Conservation (phyloP, 2,329 filamentous ascomycete species). For the Arachnomyces sp. region DNA sequence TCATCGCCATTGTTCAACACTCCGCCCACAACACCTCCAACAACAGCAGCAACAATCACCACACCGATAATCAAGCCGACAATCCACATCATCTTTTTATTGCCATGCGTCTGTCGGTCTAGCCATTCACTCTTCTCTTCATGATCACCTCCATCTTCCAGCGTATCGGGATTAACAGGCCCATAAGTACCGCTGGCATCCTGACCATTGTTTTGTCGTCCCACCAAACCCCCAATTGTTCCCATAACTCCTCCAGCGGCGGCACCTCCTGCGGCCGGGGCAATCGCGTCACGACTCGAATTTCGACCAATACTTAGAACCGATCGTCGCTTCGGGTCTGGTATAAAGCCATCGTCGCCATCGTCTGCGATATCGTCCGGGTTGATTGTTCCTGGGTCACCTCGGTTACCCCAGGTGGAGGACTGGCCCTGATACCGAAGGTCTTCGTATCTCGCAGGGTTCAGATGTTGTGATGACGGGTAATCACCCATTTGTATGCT, state of each 20-base stretch:
- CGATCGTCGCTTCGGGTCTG: conserved; percentile 46
- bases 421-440: conserved; percentile 59
- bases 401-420: conserved; percentile 39
- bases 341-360: conserved; percentile 72
- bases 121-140: conserved; percentile 61
- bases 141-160: conserved; percentile 16
- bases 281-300: conserved; percentile 27
- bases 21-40: conserved; percentile 66
- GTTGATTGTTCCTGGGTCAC: conserved; percentile 55
- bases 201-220: conserved; percentile 29
- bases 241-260: conserved; percentile 36
- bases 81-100: conserved; percentile 61
- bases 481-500: conserved; percentile 44
- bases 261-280: conserved; percentile 37
- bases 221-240: conserved; percentile 33
- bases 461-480: conserved; percentile 22
- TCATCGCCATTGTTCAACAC: conserved; percentile 52
- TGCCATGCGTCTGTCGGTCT: conserved; percentile 50
- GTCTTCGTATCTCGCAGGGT: conserved; percentile 41
- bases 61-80: conserved; percentile 57
- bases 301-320: conserved; percentile 49
- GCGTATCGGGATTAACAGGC: conserved; percentile 36
- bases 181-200: conserved; percentile 46
- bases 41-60: conserved; percentile 61
- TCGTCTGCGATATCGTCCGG: conserved; percentile 78